A percentile compares a stretch with the other conserved stretches of the same genome.
Evolutionary conservation across 1,139 yeast genomes (phyloP).

Genomic region (Lodderomyces parapsilosis): DNA sequence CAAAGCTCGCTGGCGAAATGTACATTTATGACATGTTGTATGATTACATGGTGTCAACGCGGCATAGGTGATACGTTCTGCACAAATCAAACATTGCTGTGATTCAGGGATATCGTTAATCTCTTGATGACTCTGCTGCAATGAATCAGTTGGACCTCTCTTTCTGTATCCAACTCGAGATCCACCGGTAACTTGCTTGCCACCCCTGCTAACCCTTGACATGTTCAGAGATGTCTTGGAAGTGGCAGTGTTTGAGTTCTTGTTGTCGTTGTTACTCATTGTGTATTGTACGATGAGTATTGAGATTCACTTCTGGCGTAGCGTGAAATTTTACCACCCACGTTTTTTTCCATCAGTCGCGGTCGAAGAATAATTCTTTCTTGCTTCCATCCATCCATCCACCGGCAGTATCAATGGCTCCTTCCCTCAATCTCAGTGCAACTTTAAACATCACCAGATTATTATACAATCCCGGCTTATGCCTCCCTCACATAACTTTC

Average conservation of each 20-base stretch:
- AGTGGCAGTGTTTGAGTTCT: background rate
- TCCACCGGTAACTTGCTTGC: slow-evolving; percentile 2
- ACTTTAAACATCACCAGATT: slow-evolving; percentile 66
- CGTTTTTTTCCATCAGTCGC: background rate
- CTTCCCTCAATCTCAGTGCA: slow-evolving; percentile 62
- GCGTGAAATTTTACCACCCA: background rate
- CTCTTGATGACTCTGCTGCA: slow-evolving; percentile 17
- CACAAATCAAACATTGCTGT: slow-evolving; percentile 76
- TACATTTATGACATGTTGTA: slow-evolving; percentile 77
- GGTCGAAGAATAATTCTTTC: background rate
- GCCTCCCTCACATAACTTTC: slow-evolving; percentile 66
- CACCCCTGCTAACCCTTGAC: slow-evolving; percentile 22
- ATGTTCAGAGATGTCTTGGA: slow-evolving; percentile 11
- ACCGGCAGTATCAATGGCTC: background rate
- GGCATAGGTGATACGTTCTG: slow-evolving; percentile 60
- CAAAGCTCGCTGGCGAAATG: slow-evolving; percentile 78
- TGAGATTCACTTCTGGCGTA: too few species aligned
- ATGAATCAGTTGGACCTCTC: slow-evolving; percentile 7
- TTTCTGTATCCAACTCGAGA: background rate
- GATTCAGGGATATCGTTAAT: slow-evolving; percentile 33
- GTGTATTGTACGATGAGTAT: background rate
- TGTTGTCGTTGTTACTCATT: background rate
- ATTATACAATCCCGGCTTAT: slow-evolving; percentile 60
- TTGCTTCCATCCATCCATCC: background rate
- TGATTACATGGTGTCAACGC: slow-evolving; percentile 86